Evolutionary conservation across 139 green algal genomes (phyloP), one percentile per base, ranked within the genome.

Genomic region (Coelastrella sp.): DNA sequence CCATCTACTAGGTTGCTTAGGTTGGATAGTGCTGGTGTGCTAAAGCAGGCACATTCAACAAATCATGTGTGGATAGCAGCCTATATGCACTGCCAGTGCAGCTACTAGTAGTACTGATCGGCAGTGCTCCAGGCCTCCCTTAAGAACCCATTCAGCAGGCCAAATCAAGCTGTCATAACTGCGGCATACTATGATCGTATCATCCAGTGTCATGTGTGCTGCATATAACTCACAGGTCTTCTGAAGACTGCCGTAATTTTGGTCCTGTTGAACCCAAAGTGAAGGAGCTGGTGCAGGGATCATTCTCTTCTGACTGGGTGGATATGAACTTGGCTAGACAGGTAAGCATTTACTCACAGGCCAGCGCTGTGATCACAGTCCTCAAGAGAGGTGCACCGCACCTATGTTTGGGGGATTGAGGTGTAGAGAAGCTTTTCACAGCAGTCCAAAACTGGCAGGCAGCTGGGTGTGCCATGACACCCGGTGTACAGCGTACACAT

Each of bases 301-400:
- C 27, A 8, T 90, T 79, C 60, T 27, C 22, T 17, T 68, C 78
- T 27, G 74, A 68, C 4, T 90, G 86, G 85, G 56, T 68, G 49
- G 68, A 66, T 20, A 81, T 70, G 49, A 88, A 88, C 68, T n/a
- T 81, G 68, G 84, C 68, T 22, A 35, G 84, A 56, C 22, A 81
- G 68, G 84, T 88, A 57, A 25, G 93, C 89, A 96, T 73, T 19
- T 5, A n/a, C 65, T 73, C 65, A 19, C 15, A 17, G 19, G 15
- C 65, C 65, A 17, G 65, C 15, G 65, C 65, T 17, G 65, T 73
- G 65, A 17, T 73, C 15, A n/a, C 4, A 73, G 35, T 49, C 35
- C 35, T 49, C 35, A 49, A 49, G 35, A 49, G 35, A 49, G 35
- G 35, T 49, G 35, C 35, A 49, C 35, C 35, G 3, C 35, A 49